Base-by-base conservation (phyloP, 768 basidiomycete genomes). In the Boletus edulis region DNA sequence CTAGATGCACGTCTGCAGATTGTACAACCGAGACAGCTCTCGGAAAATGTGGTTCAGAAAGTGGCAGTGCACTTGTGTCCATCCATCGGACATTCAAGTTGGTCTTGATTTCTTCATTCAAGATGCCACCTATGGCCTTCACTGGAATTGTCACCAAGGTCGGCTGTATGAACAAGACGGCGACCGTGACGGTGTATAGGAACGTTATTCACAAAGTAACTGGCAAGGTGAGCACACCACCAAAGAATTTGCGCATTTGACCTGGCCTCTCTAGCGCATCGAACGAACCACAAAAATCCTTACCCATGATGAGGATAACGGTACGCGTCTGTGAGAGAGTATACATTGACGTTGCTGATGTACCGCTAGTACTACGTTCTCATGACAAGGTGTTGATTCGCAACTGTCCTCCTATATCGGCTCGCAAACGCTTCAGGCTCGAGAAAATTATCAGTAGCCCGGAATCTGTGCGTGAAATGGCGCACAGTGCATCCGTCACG, bases 151-250 rank as follows among this genome's bases (percentile, higher is more conserved):
- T 93, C 18, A 87, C 89, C 32, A 92, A 89, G 70, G 86, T 81
- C 20, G 90, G 91, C 10, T 82, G 78, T 60, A 93, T 93, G 90
- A 77, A 84, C 51, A 92, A 91, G 68, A 93, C 91, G 0, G 91
- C 81, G 14, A 93, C 91, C 0, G 90, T 93, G 46, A 85, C 87
- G 1, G 89, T 93, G 9, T 84, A 86, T 22, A 81, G 91, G 53
- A 83, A 78, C 76, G 77, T 87, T 38, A 71, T 82, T n/a, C 89
- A 93, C 64, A 80, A 81, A 56, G 64, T 81, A 45, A 92, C 90
- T 5, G 84, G 86, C 61, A 93, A 93, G 79, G 91, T 91, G 59
- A 60, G 77, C 67, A 18, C 11, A 7, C 22, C 15, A 42, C 24
- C 48, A 43, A 41, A 40, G 46, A 5, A 18, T 14, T 22, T 20